Evolutionary conservation across 2,329 filamentous ascomycete genomes (phyloP).

Genomic region (Talaromyces islandicus): DNA sequence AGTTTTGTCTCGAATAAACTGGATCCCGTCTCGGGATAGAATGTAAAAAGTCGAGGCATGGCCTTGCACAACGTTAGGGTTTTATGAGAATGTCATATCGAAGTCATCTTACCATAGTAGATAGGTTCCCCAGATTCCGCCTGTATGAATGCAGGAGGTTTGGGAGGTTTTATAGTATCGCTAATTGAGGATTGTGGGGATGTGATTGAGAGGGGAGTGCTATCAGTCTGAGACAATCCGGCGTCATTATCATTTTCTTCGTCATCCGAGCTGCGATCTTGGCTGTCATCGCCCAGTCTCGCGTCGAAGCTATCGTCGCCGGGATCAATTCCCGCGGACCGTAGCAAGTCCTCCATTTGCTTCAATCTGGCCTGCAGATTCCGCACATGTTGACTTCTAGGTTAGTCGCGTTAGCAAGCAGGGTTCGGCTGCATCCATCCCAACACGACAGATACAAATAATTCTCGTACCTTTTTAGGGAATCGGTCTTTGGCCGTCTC

Average conservation of each 20-base stretch:
- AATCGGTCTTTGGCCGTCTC: constrained; percentile 5
- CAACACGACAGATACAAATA: background rate
- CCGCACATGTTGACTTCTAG: constrained; percentile 1
- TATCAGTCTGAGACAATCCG: background rate
- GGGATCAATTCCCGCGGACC: constrained; percentile 9
- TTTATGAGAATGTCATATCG: background rate
- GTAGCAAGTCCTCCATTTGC: constrained; percentile 8
- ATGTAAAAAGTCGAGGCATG: constrained; percentile 94
- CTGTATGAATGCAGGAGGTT: background rate
- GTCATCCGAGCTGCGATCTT: constrained; percentile 1
- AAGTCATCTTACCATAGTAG: constrained; percentile 65
- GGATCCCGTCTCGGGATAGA: constrained; percentile 89
- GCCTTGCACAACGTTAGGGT: constrained; percentile 45
- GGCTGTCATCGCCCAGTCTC: background rate
- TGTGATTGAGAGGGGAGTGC: background rate
- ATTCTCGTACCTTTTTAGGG: constrained; percentile 6
- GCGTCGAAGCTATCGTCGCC: constrained; percentile 1
- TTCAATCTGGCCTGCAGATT: constrained; percentile 1
- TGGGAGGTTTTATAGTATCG: background rate
- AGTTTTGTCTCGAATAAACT: constrained; percentile 94
- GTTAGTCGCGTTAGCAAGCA: background rate
- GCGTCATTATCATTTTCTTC: background rate
- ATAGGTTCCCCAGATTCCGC: constrained; percentile 76
- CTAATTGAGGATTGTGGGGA: constrained; percentile 1
- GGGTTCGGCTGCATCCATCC: background rate